phyloP scores from a whole-genome alignment of 2,329 filamentous ascomycete genomes.

The Penicillium sp. region DNA sequence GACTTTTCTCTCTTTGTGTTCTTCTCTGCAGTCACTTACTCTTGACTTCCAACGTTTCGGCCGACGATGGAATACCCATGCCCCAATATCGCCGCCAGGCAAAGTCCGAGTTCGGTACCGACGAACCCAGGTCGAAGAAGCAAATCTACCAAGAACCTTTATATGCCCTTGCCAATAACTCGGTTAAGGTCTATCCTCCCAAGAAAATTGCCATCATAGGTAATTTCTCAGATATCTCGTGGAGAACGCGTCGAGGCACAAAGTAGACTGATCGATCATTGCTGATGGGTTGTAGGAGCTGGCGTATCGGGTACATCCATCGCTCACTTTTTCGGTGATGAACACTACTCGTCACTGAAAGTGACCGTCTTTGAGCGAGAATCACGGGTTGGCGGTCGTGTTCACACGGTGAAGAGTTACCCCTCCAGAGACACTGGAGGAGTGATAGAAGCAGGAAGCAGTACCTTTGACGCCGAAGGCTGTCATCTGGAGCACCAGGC shows the following conservation, averaged over 20 bases:
- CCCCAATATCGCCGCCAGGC: background rate
- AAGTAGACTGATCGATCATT: background rate
- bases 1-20: too few species aligned
- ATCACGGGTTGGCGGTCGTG: slow-evolving; percentile 3
- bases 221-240: background rate
- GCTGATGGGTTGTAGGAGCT: background rate
- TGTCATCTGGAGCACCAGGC: background rate
- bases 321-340: slow-evolving; percentile 1
- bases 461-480: background rate
- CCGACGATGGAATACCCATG: background rate
- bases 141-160: background rate
- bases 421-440: too few species aligned
- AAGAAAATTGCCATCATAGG: background rate
- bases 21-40: too few species aligned
- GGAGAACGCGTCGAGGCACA: background rate
- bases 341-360: background rate
- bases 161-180: background rate
- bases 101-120: too few species aligned
- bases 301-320: slow-evolving; percentile 2
- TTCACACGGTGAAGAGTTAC: background rate
- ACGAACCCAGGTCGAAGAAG: too few species aligned
- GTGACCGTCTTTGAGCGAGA: slow-evolving; percentile 6
- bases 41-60: background rate
- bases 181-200: background rate
- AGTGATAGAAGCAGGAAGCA: too few species aligned